phyloP scores from a whole-genome alignment of 805 yeast genomes.

The Ogataea angusta region DNA sequence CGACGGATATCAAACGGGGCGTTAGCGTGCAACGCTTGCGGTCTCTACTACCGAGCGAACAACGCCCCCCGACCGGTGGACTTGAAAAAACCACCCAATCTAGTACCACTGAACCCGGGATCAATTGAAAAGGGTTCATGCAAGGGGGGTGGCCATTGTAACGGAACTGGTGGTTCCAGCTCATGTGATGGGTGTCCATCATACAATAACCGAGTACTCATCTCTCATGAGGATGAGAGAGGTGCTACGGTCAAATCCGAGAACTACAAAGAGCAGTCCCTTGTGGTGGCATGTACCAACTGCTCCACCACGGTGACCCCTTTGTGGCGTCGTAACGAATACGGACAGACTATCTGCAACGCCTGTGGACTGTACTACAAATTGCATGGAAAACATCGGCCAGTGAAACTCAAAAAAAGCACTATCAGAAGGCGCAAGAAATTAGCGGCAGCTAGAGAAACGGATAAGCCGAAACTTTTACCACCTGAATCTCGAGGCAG shows the following conservation, averaged over 20 bases:
- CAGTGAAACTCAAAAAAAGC: constrained; percentile 67
- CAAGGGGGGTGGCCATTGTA: constrained; percentile 75
- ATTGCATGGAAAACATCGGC: constrained; percentile 74
- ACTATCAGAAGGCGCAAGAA: constrained; percentile 76
- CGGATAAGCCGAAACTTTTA: background rate
- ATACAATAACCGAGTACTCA: constrained; percentile 60
- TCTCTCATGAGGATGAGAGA: background rate
- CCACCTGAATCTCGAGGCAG: background rate
- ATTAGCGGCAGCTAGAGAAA: constrained; percentile 3
- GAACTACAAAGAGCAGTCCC: constrained; percentile 28
- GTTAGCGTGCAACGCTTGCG: constrained; percentile 58
- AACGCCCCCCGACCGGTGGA: constrained; percentile 64
- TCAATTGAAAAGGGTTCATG: constrained; percentile 49
- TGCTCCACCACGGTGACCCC: constrained; percentile 87
- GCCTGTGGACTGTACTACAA: constrained; percentile 82
- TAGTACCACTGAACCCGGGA: constrained; percentile 39
- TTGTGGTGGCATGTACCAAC: constrained; percentile 76
- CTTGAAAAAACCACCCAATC: constrained; percentile 55
- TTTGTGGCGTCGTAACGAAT: constrained; percentile 78
- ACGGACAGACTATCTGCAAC: constrained; percentile 80
- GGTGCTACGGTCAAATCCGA: background rate
- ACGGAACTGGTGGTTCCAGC: constrained; percentile 81
- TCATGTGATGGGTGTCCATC: constrained; percentile 86
- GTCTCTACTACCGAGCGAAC: constrained; percentile 54
- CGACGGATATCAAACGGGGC: constrained; percentile 56